Evolutionary conservation across 371 early-diverging fungal species (phyloP).

Genomic region (Mucor irregularis): DNA sequence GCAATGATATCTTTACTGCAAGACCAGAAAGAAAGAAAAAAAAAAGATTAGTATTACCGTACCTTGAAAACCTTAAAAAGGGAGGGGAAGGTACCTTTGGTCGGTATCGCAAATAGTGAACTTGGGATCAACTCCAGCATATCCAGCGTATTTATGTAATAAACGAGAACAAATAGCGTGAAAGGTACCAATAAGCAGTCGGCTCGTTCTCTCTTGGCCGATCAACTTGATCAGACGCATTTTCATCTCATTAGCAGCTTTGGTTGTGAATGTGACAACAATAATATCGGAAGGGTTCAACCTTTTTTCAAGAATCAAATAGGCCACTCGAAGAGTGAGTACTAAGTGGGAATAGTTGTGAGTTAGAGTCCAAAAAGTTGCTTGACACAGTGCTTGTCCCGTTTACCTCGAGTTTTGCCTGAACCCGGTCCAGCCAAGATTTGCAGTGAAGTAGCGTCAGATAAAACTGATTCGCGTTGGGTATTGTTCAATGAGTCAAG

Average conservation of each 20-base stretch:
- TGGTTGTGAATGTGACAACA: slow-evolving; percentile 69
- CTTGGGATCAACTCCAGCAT: slow-evolving; percentile 30
- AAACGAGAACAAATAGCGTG: slow-evolving; percentile 57
- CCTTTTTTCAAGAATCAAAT: slow-evolving; percentile 35
- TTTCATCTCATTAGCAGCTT: slow-evolving; percentile 65
- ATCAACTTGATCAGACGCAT: slow-evolving; percentile 37
- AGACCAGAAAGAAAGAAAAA: not conserved
- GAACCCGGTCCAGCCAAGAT: slow-evolving; percentile 68
- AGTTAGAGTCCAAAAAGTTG: not conserved
- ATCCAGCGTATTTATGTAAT: slow-evolving; percentile 28
- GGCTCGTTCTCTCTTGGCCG: slow-evolving; percentile 27
- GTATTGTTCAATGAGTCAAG: slow-evolving; percentile 20
- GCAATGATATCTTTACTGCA: slow-evolving; percentile 27
- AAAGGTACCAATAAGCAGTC: slow-evolving; percentile 51
- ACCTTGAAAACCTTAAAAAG: no score
- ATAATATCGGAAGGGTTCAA: slow-evolving; percentile 43
- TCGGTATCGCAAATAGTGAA: slow-evolving; percentile 53
- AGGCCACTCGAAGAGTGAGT: slow-evolving; percentile 45
- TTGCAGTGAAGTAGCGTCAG: slow-evolving; percentile 35
- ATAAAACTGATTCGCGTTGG: slow-evolving; percentile 30
- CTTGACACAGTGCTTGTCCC: not conserved
- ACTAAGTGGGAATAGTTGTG: slow-evolving; percentile 21
- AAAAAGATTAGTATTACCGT: no score
- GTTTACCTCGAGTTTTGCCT: slow-evolving; percentile 61
- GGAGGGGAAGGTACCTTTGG: not conserved